Conservation (phyloP, 768 basidiomycete species). For the Hygrophoropsis aurantiaca region DNA sequence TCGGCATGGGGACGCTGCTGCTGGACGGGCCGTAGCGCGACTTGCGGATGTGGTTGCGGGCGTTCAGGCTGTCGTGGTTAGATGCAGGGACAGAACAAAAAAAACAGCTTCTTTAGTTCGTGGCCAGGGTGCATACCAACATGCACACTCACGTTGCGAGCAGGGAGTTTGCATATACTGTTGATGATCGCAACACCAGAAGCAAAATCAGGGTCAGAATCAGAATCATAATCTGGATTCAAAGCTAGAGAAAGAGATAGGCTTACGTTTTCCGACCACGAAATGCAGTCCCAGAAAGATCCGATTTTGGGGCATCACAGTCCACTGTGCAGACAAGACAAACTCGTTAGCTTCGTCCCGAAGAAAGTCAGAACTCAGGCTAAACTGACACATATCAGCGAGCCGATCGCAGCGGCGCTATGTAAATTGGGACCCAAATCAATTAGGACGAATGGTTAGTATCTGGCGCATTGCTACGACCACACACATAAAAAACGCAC, state of each 20-base stretch:
- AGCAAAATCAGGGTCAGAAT: no score
- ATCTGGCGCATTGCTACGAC: no score
- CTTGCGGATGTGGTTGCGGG: conserved; percentile 12
- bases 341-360: background rate
- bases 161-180: conserved; percentile 26
- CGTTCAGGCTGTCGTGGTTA: conserved; percentile 16
- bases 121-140: no score
- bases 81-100: background rate
- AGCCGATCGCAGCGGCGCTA: conserved; percentile 13
- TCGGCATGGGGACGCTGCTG: conserved; percentile 1
- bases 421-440: no score
- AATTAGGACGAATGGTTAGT: background rate
- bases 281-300: conserved; percentile 24
- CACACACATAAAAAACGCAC: conserved; percentile 10
- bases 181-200: no score
- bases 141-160: conserved; percentile 21
- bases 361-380: background rate
- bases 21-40: background rate
- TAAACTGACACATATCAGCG: conserved; percentile 18
- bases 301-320: conserved; percentile 19
- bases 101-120: no score
- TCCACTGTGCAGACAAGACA: conserved; percentile 12
- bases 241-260: background rate
- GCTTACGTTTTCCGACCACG: conserved; percentile 21
- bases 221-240: background rate